Evolutionary conservation across 371 early-diverging fungal species (phyloP).

Genomic region (Actinomortierella ambigua): DNA sequence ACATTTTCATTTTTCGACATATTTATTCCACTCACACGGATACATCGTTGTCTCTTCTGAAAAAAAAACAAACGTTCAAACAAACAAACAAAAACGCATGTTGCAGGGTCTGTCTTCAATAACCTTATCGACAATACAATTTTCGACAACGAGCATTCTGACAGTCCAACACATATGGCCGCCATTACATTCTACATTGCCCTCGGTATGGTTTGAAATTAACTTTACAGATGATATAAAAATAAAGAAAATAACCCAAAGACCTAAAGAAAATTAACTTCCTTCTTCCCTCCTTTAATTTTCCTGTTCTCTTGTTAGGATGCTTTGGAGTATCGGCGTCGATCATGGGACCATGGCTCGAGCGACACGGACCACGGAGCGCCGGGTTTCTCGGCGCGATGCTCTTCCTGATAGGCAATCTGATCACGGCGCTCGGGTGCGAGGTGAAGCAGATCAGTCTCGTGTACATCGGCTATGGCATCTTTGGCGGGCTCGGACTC

Average conservation of each 20-base stretch:
- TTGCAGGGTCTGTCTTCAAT: slow-evolving; percentile 66
- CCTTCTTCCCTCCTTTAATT: neutral
- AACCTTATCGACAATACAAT: slow-evolving; percentile 60
- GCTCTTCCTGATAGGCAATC: slow-evolving; percentile 61
- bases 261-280: no score
- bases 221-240: no score
- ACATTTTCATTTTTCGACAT: no score
- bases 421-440: slow-evolving; percentile 58
- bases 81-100: no score
- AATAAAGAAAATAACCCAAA: no score
- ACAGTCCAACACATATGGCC: slow-evolving; percentile 43
- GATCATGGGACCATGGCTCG: slow-evolving; percentile 69
- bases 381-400: slow-evolving; percentile 56
- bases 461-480: slow-evolving; percentile 59
- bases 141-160: slow-evolving; percentile 50
- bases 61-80: no score
- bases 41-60: no score
- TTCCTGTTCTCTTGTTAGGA: slow-evolving; percentile 34
- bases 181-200: slow-evolving; percentile 72
- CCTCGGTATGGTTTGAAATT: slow-evolving; percentile 30
- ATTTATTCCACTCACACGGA: no score
- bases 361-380: slow-evolving; percentile 60
- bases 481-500: slow-evolving; percentile 55
- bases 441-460: slow-evolving; percentile 50
- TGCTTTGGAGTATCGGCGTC: slow-evolving; percentile 68